Evolutionary conservation across 163 green algal species (phyloP).

Genomic region (Chloromonas sp.): DNA sequence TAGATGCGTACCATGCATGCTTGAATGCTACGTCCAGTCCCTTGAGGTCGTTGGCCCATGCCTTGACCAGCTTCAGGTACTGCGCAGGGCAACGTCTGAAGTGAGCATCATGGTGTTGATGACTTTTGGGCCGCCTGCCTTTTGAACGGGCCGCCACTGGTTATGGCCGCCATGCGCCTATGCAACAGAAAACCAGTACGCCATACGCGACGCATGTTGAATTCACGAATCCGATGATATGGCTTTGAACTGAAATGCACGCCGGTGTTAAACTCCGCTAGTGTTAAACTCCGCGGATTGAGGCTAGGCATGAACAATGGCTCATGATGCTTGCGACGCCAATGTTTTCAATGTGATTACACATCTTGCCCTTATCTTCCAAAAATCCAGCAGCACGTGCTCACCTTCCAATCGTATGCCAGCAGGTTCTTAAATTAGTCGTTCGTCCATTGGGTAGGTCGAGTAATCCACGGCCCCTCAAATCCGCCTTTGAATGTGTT

Average conservation of each 20-base stretch:
- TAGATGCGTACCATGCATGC: neutral
- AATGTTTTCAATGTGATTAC: neutral
- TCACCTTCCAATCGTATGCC: conserved; percentile 25
- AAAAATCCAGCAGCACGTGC: neutral
- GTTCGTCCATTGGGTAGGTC: conserved; percentile 27
- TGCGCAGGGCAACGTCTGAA: conserved; percentile 30
- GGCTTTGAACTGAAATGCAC: neutral
- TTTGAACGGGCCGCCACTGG: neutral
- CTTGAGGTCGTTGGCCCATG: neutral
- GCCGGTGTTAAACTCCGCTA: too few species aligned
- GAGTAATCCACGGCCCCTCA: conserved; percentile 15
- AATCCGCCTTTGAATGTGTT: conserved; percentile 43
- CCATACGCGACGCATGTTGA: neutral
- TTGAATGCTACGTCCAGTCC: neutral
- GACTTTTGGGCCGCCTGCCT: neutral
- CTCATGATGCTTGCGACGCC: too few species aligned
- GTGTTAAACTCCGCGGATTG: too few species aligned
- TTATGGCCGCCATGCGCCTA: neutral
- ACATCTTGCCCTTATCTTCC: neutral
- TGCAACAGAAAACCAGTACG: neutral
- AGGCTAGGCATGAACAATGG: too few species aligned
- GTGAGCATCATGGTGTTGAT: conserved; percentile 33
- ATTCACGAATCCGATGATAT: neutral
- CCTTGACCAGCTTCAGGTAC: conserved; percentile 21
- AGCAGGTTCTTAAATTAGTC: conserved; percentile 37